A percentile compares a stretch with the other conserved stretches of the same genome.
phyloP scores from a whole-genome alignment of 2,329 filamentous ascomycete genomes.

The Fusarium sp. region DNA sequence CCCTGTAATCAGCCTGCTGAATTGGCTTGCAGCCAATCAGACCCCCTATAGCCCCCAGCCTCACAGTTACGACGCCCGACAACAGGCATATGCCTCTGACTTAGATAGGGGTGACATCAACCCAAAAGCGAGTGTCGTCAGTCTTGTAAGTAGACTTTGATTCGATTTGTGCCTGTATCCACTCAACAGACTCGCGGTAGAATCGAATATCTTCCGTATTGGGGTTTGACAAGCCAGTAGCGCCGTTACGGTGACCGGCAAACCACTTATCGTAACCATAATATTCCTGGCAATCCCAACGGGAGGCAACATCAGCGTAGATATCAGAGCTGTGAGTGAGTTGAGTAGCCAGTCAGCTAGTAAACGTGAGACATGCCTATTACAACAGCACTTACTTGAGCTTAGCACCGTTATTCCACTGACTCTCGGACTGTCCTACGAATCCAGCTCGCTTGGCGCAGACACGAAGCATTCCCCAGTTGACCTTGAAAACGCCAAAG shows the following conservation, averaged over 20 bases:
- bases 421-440: neutral
- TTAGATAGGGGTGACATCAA: neutral
- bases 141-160: neutral
- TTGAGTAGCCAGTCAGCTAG: neutral
- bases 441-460: neutral
- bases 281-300: neutral
- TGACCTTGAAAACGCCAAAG: neutral
- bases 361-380: neutral
- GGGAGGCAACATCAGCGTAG: neutral
- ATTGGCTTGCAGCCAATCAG: neutral
- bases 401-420: neutral
- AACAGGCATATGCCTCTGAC: neutral
- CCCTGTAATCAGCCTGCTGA: neutral
- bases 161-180: neutral
- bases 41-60: fast-evolving
- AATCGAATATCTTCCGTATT: neutral
- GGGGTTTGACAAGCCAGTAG: neutral
- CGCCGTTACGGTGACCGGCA: neutral
- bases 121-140: neutral
- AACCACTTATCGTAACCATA: neutral
- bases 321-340: neutral
- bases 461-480: neutral
- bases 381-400: neutral
- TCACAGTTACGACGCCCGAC: neutral
- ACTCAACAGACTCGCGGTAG: neutral